Evolutionary conservation across 2,329 filamentous ascomycete genomes (phyloP).

Genomic region (Pseudocercospora pini-densiflorae): DNA sequence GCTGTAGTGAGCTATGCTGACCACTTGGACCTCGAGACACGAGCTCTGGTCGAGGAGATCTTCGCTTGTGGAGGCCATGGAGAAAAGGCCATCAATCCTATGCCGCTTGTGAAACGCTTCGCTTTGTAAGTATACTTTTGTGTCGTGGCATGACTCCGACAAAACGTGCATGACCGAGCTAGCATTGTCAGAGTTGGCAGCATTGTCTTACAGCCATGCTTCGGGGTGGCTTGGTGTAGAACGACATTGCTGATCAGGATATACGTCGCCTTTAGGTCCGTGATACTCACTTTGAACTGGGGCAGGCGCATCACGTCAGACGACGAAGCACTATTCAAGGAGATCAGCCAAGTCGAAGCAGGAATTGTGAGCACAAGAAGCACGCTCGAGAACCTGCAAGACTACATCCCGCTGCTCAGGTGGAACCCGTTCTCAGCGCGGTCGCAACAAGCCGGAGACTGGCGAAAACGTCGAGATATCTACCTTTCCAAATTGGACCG

Average conservation of each 20-base stretch:
- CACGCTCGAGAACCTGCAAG: slow-evolving; percentile 64
- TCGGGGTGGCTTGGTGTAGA: no score
- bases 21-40: slow-evolving; percentile 66
- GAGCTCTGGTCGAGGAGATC: slow-evolving; percentile 65
- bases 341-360: slow-evolving; percentile 68
- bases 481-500: slow-evolving; percentile 64
- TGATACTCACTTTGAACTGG: slow-evolving; percentile 69
- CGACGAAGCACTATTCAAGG: slow-evolving; percentile 62
- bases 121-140: slow-evolving; percentile 44
- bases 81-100: slow-evolving; percentile 61
- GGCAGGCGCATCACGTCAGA: slow-evolving; percentile 64
- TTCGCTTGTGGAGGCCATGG: slow-evolving; percentile 62
- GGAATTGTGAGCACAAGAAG: slow-evolving; percentile 63
- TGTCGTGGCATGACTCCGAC: no score
- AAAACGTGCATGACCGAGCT: no score
- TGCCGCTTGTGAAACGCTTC: slow-evolving; percentile 70
- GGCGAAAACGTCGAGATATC: slow-evolving; percentile 63
- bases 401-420: slow-evolving; percentile 64
- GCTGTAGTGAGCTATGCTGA: slow-evolving; percentile 66
- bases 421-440: slow-evolving; percentile 65
- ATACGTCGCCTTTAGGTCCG: slow-evolving; percentile 42
- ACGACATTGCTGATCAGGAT: no score
- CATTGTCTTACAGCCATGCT: no score
- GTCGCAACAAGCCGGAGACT: slow-evolving; percentile 62
- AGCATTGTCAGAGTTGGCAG: no score